Evolutionary conservation across 1,139 yeast genomes (phyloP).

Genomic region (Eremothecium sinecaudum): DNA sequence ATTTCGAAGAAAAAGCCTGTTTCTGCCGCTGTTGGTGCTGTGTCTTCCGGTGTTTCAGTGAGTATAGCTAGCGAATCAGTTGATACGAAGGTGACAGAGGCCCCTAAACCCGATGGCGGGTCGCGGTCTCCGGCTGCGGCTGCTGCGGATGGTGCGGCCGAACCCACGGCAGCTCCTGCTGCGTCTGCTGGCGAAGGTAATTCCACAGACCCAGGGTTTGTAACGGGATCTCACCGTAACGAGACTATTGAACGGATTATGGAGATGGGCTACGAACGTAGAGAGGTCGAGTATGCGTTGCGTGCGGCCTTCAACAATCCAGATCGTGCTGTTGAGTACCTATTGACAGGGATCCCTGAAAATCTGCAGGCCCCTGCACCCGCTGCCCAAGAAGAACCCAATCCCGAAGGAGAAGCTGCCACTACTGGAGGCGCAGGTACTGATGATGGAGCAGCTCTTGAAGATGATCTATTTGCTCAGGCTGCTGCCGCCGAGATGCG

Average conservation of each 20-base stretch:
- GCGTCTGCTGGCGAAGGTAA: slow-evolving; percentile 24
- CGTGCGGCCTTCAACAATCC: slow-evolving; percentile 97
- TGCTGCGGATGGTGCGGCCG: slow-evolving; percentile 24
- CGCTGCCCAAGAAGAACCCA: not conserved
- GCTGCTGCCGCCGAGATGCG: slow-evolving; percentile 55
- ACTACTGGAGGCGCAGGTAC: slow-evolving; percentile 12
- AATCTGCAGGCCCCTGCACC: slow-evolving; percentile 32
- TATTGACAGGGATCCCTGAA: slow-evolving; percentile 85
- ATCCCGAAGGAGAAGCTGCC: not conserved
- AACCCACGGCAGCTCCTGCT: slow-evolving; percentile 25
- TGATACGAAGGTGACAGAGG: slow-evolving; percentile 18
- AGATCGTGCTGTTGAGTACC: slow-evolving; percentile 93
- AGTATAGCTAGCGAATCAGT: slow-evolving; percentile 10
- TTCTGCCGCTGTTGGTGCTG: slow-evolving; percentile 27
- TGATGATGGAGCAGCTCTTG: slow-evolving; percentile 24
- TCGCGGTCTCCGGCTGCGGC: slow-evolving; percentile 26
- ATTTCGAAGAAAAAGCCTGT: slow-evolving; percentile 38
- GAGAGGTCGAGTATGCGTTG: slow-evolving; percentile 80
- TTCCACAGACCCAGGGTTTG: slow-evolving; percentile 28
- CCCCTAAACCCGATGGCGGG: slow-evolving; percentile 25
- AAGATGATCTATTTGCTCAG: slow-evolving; percentile 54
- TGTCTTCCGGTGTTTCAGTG: slow-evolving; percentile 20
- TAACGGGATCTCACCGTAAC: slow-evolving; percentile 27
- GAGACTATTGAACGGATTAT: slow-evolving; percentile 60
- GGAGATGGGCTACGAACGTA: slow-evolving; percentile 94